A percentile compares a stretch with the other conserved stretches of the same genome.
Evolutionary conservation across 306 rosid genomes (phyloP).

Genomic region (Quercus alba): DNA sequence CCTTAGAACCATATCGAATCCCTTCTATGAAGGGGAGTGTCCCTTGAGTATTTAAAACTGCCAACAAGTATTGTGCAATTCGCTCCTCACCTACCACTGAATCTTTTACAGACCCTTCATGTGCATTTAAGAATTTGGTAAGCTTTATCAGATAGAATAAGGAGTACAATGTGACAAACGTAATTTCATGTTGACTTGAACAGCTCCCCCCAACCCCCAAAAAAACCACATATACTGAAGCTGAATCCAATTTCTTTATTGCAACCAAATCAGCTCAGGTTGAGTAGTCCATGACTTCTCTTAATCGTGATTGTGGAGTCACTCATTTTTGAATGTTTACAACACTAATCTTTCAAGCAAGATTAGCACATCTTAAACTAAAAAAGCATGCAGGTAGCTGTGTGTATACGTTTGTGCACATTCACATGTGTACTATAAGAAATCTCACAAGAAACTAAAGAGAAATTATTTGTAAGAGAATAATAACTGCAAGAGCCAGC

Average conservation of each 20-base stretch:
- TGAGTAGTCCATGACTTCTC: neutral
- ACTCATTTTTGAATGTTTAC: neutral
- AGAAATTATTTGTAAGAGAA: neutral
- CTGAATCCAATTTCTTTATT: neutral
- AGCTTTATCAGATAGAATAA: no score
- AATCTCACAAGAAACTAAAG: neutral
- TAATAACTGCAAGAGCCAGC: conserved; percentile 82
- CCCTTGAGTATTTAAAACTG: conserved; percentile 67
- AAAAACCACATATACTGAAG: neutral
- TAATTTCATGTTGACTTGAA: no score
- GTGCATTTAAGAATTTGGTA: conserved; percentile 1
- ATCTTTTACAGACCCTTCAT: conserved; percentile 87
- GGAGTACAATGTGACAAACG: no score
- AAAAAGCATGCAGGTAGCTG: neutral
- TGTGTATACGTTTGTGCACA: no score
- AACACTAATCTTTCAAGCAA: neutral
- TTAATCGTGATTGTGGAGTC: neutral
- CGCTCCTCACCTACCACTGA: conserved; percentile 76
- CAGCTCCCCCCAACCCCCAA: no score
- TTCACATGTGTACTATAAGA: no score
- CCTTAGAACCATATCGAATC: conserved; percentile 23
- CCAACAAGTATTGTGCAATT: conserved; percentile 31
- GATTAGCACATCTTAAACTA: neutral
- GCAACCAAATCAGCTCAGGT: neutral
- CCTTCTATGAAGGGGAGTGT: conserved; percentile 69